A percentile compares a stretch with the other conserved stretches of the same genome.
These are phyloP conservation scores for Globisporangium nodosum DNA, from an alignment of 352 stramenopile species.

Conservation along the genomic window DNA sequence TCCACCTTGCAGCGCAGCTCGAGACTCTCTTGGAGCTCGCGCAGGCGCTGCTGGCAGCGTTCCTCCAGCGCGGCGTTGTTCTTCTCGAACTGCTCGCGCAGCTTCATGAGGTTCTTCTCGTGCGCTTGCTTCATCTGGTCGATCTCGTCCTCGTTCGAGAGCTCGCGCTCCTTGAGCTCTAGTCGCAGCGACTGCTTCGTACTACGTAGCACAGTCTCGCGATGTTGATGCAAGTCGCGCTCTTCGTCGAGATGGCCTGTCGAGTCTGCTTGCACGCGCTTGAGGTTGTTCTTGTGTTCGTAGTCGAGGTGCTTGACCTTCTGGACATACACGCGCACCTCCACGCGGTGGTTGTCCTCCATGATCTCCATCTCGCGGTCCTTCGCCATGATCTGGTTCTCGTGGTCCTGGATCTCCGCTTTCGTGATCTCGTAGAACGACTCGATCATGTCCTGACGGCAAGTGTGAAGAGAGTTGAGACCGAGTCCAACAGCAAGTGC, in stretches of 20 bases:
- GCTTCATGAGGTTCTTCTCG: conserved; percentile 90
- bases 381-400: conserved; percentile 89
- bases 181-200: conserved; percentile 74
- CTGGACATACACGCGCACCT: conserved; percentile 91
- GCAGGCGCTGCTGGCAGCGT: conserved; percentile 64
- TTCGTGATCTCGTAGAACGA: conserved; percentile 95
- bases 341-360: conserved; percentile 93
- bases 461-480: conserved; percentile 4
- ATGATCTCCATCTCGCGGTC: conserved; percentile 95
- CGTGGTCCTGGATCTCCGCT: conserved; percentile 87
- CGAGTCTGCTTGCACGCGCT: conserved; percentile 69
- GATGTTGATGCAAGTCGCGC: conserved; percentile 54
- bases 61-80: conserved; percentile 72
- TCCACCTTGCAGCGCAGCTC: conserved; percentile 91
- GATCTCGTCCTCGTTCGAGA: conserved; percentile 87
- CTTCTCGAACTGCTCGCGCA: conserved; percentile 88
- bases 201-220: conserved; percentile 56
- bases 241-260: conserved; percentile 72
- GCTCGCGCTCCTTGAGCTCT: conserved; percentile 77
- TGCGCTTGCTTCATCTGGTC: conserved; percentile 88
- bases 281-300: conserved; percentile 93
- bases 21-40: conserved; percentile 78
- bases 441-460: conserved; percentile 89
- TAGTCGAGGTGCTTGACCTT: conserved; percentile 95
- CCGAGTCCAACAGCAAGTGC: not conserved